Base-by-base conservation (phyloP, 768 basidiomycete genomes). In the Phaffia tasmanica region DNA sequence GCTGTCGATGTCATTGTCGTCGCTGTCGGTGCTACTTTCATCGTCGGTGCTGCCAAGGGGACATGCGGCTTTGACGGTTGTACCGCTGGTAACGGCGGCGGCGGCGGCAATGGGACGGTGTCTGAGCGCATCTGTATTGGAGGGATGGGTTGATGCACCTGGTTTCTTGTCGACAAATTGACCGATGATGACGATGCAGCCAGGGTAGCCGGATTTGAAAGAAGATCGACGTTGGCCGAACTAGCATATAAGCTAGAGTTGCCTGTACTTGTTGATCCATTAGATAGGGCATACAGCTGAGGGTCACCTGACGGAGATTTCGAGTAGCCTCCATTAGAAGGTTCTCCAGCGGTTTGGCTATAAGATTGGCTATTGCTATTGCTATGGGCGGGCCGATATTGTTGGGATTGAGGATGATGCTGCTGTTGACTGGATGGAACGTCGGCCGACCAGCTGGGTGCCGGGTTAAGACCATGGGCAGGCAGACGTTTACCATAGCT, bases 401-500 rank as follows among this genome's bases (percentile, higher is more conserved):
- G 61, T 29, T 62, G 48, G 35, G 32, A 30, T 18, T 64, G 63
- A 7, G 50, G n/a, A 19, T 64, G 63, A 14, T 50, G 42, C 2
- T 61, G 59, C 5, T 53, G 56, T 19, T 50, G 63, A 21, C 48
- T 3, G 57, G 9, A 29, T 8, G 56, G 23, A 35, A 42, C 4
- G 25, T 25, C 25, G 25, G 56, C 21, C 56, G 56, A 53, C 51
- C 51, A 21, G 21, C 51, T 27, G 7, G 5, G 21, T 7, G 32
- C 68, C 1, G 70, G 69, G 27, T 30, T 56, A 51, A 60, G 32
- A 25, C 49, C 63, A 9, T 72, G 71, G 0, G 69, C 66, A 11
- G 70, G 65, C 30, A 72, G 69, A 23, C 76, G 70, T 57, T 72
- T 69, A 14, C 75, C 76, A 68, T 76, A 76, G 47, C 70, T 72